Evolutionary conservation across 2,329 filamentous ascomycete genomes (phyloP), one percentile per base, ranked within the genome.

Genomic region (Nannizziopsis arthrosporioides): DNA sequence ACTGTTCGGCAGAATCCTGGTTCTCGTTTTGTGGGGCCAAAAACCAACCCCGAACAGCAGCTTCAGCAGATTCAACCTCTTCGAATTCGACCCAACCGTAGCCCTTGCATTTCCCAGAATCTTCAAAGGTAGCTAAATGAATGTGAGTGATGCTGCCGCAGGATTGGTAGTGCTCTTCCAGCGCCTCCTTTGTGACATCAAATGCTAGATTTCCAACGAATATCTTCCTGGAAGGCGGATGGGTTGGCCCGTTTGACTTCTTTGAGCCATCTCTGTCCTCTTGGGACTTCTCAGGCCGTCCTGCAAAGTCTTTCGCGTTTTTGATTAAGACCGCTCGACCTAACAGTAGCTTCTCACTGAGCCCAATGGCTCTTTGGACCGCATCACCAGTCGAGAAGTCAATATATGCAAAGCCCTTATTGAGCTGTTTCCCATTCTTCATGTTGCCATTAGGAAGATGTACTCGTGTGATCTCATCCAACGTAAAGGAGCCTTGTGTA

Each of bases 61-160:
- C 76, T 43, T 81, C 78, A 0, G 87, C 87, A 0, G 83, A 77
- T 49, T 85, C 80, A 9, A 89, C 62, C 44, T 88, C 81, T 61
- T 82, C 81, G 67, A 96, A 98, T 53, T 85, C 85, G 52, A 98
- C 80, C 89, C 92, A 98, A 5, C 83, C 92, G 68, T 84, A 98
- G 14, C 92, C 93, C 70, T 96, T 96, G 73, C 92, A 98, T 70
- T 96, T 98, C 38, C 92, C 92, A 15, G 83, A 83, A 65, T 98
- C 93, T 66, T 96, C 86, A 62, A 98, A 98, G 0, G 89, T 94
- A 2, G 92, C 92, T 56, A 96, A 73, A 68, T 94, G 90, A 54
- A 87, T 77, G 70, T 85, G 85, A 46, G 82, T 78, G 53, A 96
- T 79, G 53, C 82, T 74, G 44, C 92, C 92, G 62, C 90, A 96